These are phyloP conservation scores for Penicillium thymicola DNA, from an alignment of 2,329 filamentous ascomycete species.

Conservation along the genomic window DNA sequence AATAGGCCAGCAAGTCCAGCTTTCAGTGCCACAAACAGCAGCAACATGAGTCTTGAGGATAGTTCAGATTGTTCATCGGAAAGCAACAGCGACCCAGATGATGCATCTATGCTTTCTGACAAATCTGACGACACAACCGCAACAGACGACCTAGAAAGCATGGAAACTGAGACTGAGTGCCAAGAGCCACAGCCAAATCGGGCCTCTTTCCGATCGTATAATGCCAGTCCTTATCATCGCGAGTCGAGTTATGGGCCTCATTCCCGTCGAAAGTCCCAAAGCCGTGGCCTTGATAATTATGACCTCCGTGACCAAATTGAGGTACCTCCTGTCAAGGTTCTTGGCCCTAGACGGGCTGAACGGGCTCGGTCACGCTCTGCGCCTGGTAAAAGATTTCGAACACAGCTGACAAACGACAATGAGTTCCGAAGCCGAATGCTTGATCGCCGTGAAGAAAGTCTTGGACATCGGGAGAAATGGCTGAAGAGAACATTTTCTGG, in stretches of 20 bases:
- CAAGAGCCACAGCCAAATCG: slow-evolving; percentile 16
- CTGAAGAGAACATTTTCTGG: slow-evolving; percentile 19
- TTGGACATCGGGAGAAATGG: slow-evolving; percentile 26
- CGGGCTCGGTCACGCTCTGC: background rate
- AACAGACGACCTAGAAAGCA: slow-evolving; percentile 27
- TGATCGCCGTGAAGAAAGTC: slow-evolving; percentile 25
- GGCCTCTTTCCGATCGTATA: slow-evolving; percentile 18
- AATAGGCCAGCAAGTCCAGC: background rate
- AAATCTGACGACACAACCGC: slow-evolving; percentile 25
- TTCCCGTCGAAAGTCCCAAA: background rate
- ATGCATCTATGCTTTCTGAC: slow-evolving; percentile 30
- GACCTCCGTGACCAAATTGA: slow-evolving; percentile 5
- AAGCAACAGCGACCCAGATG: slow-evolving; percentile 28
- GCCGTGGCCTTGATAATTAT: slow-evolving; percentile 5
- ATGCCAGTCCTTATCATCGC: slow-evolving; percentile 17
- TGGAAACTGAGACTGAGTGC: slow-evolving; percentile 19
- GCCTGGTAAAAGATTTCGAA: slow-evolving; percentile 9
- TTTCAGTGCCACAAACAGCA: background rate
- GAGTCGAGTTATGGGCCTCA: background rate
- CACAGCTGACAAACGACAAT: slow-evolving; percentile 16
- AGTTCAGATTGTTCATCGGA: slow-evolving; percentile 14
- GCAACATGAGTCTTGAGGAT: background rate
- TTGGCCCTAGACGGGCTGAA: background rate
- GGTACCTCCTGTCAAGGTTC: background rate
- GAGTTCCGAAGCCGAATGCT: slow-evolving; percentile 30